Conservation (phyloP, 176 grass and related monocot genomes). For the Aegilops sharonensis region DNA sequence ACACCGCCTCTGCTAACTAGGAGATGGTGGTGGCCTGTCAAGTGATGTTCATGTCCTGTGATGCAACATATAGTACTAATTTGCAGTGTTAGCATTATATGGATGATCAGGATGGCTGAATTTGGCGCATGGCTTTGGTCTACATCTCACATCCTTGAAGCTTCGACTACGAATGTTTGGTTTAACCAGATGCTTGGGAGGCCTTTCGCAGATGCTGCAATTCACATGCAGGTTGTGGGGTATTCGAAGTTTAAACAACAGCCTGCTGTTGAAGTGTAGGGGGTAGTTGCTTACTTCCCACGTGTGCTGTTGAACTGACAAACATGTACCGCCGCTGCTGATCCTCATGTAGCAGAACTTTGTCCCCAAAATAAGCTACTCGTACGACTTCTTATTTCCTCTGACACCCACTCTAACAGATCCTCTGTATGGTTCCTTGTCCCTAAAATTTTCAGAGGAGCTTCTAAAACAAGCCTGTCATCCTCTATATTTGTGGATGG, state of each 20-base stretch:
- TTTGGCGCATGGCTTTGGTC: background rate
- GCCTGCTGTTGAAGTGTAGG: background rate
- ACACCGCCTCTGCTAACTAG: slow-evolving; percentile 50
- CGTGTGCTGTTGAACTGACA: background rate
- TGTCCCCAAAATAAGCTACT: too few relatives aligned
- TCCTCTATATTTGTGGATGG: too few relatives aligned
- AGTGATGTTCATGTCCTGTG: slow-evolving; percentile 18
- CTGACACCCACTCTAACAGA: too few relatives aligned
- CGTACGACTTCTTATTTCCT: too few relatives aligned
- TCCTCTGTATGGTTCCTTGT: too few relatives aligned
- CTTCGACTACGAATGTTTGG: background rate
- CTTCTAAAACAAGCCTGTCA: too few relatives aligned
- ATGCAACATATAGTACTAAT: background rate
- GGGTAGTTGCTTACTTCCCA: background rate
- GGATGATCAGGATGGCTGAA: background rate
- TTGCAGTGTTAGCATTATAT: background rate
- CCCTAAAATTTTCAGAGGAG: too few relatives aligned
- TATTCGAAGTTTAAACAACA: background rate
- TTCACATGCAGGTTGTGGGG: background rate
- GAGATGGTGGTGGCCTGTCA: background rate
- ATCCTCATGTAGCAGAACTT: background rate
- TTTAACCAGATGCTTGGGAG: background rate
- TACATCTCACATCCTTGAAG: background rate
- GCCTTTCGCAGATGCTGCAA: background rate
- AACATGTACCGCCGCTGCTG: background rate